Evolutionary conservation across 73 alveolate species (phyloP).

Genomic region (Stentor roeselii): DNA sequence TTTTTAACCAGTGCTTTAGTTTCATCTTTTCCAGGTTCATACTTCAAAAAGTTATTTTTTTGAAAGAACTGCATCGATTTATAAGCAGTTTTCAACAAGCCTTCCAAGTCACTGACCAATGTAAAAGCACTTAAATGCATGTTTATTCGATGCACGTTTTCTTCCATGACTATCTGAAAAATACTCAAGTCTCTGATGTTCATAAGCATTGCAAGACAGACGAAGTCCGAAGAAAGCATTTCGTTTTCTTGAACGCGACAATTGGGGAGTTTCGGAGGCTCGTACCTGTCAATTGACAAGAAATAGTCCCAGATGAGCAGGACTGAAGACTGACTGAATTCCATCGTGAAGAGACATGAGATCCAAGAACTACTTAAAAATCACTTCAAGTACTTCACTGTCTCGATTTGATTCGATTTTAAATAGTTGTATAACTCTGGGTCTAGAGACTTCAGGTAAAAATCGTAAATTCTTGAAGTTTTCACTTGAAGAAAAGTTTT

Average conservation of each 20-base stretch:
- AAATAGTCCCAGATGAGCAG: neutral
- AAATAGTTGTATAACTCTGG: neutral
- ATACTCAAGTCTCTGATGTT: neutral
- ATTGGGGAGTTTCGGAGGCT: neutral
- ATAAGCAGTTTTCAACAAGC: neutral
- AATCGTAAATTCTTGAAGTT: neutral
- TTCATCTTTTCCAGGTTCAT: neutral
- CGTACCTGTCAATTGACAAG: neutral
- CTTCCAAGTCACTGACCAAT: neutral
- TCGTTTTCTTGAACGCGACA: neutral
- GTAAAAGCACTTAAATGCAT: neutral
- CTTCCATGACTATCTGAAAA: neutral
- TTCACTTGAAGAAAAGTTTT: neutral
- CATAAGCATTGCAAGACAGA: neutral
- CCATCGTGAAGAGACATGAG: neutral
- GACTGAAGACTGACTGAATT: neutral
- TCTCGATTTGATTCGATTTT: neutral
- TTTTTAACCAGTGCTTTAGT: too few relatives aligned
- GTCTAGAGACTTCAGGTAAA: neutral
- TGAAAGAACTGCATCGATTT: neutral
- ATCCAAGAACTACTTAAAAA: neutral
- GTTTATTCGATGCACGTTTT: neutral
- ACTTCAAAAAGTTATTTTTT: too few relatives aligned
- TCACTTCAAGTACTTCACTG: neutral
- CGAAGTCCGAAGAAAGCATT: neutral